phyloP scores from a whole-genome alignment of 2,329 filamentous ascomycete genomes.

The Fusarium sp. region DNA sequence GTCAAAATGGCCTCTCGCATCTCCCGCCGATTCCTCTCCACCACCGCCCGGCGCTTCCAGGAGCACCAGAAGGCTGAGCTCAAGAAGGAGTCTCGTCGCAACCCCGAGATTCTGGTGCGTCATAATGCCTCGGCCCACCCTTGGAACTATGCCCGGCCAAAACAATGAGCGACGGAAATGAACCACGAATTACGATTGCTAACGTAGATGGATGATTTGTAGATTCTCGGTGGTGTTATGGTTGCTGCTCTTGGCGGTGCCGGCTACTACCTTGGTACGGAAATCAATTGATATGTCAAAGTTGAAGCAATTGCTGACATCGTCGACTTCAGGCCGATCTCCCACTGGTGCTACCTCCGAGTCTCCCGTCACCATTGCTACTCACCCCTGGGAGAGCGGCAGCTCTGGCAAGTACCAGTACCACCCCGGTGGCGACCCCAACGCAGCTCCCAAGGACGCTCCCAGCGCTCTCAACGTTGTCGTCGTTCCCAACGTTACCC shows the following conservation, averaged over 20 bases:
- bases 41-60: conserved; percentile 63
- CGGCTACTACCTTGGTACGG: conserved; percentile 86
- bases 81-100: conserved; percentile 69
- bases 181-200: conserved; percentile 18
- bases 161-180: conserved; percentile 5
- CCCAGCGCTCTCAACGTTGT: conserved; percentile 96
- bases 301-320: conserved; percentile 39
- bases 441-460: conserved; percentile 82
- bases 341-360: conserved; percentile 90
- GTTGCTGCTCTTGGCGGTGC: conserved; percentile 86
- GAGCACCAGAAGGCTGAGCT: conserved; percentile 60
- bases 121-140: conserved; percentile 48
- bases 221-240: conserved; percentile 96
- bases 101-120: conserved; percentile 61
- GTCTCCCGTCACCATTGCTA: conserved; percentile 77
- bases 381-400: conserved; percentile 92
- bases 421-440: conserved; percentile 86
- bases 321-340: conserved; percentile 71
- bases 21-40: conserved; percentile 67
- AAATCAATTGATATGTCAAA: background rate
- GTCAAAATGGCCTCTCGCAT: conserved; percentile 67
- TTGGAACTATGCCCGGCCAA: conserved; percentile 13
- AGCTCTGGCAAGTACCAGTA: conserved; percentile 77
- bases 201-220: conserved; percentile 36
- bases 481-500: conserved; percentile 90